Evolutionary conservation across 495 filamentous ascomycete genomes (phyloP), one percentile per base, ranked within the genome.

Genomic region (Corynascus novoguineensis): DNA sequence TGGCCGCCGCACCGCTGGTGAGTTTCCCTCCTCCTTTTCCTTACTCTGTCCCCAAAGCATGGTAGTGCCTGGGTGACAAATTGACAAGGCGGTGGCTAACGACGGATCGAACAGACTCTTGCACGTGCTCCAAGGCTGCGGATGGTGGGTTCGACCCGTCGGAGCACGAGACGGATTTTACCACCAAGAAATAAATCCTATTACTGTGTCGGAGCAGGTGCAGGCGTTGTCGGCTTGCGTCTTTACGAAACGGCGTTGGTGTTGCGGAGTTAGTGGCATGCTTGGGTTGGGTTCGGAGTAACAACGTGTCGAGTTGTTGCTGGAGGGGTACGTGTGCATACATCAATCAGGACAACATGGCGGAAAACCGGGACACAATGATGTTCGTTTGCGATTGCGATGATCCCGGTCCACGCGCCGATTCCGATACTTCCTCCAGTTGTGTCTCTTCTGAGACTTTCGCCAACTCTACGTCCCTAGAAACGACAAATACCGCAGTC

Each of bases 121-220:
- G 90, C 76, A 92, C 86, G 12, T 96, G 90, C 70, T 87, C 89
- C 72, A 90, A 86, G 63, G 86, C 82, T 8, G 66, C 76, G 35
- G 79, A 79, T 53, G 76, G 78, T 57, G 74, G 73, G 1, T 72
- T 57, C 48, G 58, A 67, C 34, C 55, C 78, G 52, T 71, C 82
- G 2, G 76, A 78, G 19, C 75, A 81, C 62, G 90, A 95, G 81
- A 85, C 76, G 45, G 89, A 95, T 66, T 93, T 92, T 71, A 95
- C 89, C 35, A 87, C 85, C 58, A 81, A 81, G 73, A 66, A 71
- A 64, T 77, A 69, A 64, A 52, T 45, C 15, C 25, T 3, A 3
- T n/a, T 32, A 15, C 5, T 1, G 3, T 14, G 2, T 29, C 14
- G 5, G 44, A 47, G 2, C 15, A 2, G 28, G 19, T 38, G 32